Evolutionary conservation across 2,329 filamentous ascomycete genomes (phyloP), one percentile per base, ranked within the genome.

Genomic region (Penicillium vulpinum): DNA sequence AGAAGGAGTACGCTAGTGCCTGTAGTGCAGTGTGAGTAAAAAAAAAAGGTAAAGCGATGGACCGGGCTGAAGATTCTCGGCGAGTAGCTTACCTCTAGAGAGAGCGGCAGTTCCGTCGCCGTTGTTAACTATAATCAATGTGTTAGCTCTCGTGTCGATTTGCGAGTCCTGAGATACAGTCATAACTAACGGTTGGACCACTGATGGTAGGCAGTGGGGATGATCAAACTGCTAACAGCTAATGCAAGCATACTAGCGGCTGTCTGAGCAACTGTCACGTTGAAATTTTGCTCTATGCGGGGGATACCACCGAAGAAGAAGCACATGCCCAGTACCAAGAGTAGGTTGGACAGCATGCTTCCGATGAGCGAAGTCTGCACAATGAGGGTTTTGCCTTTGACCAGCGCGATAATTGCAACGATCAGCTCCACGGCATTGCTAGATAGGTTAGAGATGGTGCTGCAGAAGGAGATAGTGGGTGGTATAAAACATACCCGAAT

Each of bases 291-390:
- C 71, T 95, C 89, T 28, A 84, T 70, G 28, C 92, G 85, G 57
- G 89, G 87, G 64, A 95, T 73, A 4, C 91, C 91, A 48, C 91
- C 92, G 59, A 90, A 88, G 78, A 96, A 94, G 81, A 95, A 97
- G 72, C 88, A 94, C 86, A 92, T 95, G 54, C 91, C 92, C 80
- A 96, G 80, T 50, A 96, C 91, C 15, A 96, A 84, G 4, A 96
- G 83, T 57, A 97, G 75, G 71, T 97, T 97, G 40, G 92, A 96
- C 22, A 97, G 80, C 73, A 97, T 96, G 73, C 88, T 92, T 54
- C 92, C 92, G 60, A 97, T 90, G 28, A 97, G 81, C 0, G 92
- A 97, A 0, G 92, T 96, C 74, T 97, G 91, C 7, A 97, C 92
- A 59, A 97, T 95, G 33, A 88, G 78, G 24, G 95, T 85, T 74